Base-by-base conservation (phyloP, 306 rosid species). In the Rubus parviflorus region DNA sequence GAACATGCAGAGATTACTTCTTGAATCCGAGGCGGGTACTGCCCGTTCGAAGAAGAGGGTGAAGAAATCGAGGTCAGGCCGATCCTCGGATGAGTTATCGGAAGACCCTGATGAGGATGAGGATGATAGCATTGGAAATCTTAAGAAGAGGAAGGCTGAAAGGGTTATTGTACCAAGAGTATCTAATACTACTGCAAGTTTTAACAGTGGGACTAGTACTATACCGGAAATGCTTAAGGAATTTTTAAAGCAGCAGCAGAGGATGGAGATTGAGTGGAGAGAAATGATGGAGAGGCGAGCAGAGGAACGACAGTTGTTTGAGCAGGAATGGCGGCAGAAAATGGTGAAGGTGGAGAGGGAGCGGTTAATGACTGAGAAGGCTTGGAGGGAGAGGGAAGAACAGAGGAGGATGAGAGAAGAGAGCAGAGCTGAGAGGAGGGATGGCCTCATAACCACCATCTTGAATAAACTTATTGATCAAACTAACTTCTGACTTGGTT, bases 311-410 rank as follows among this genome's bases (percentile, higher is more conserved):
- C 87, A 77, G 75, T 37, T 88, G 83, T 87, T 90, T 43, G 97
- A 93, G 85, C 92, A 90, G 77, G 96, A 93, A 82, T 93, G 98
- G 98, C 83, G 91, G 22, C 87, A 85, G 72, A 61, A 88, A 1
- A 91, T 94, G 97, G 91, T 87, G 81, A 90, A 85, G 83, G 87
- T 85, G 19, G 96, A 88, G 86, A 86, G 90, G 87, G 98, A 91
- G 86, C 88, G 97, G 73, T 74, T 94, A 84, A 76, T 85, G 88
- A 75, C 79, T 45, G 98, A 91, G 52, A 85, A 85, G 84, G 86
- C 86, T 43, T 90, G 98, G 97, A 90, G 96, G 87, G 97, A 90
- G 86, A 87, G 94, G 81, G 97, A 94, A 85, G 98, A 94, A 58
- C 89, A 88, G 79, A 87, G 98, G 81, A 88, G 84, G 84, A 84